Conservation (phyloP, 768 basidiomycete species). For the Butyriboletus loyo region DNA sequence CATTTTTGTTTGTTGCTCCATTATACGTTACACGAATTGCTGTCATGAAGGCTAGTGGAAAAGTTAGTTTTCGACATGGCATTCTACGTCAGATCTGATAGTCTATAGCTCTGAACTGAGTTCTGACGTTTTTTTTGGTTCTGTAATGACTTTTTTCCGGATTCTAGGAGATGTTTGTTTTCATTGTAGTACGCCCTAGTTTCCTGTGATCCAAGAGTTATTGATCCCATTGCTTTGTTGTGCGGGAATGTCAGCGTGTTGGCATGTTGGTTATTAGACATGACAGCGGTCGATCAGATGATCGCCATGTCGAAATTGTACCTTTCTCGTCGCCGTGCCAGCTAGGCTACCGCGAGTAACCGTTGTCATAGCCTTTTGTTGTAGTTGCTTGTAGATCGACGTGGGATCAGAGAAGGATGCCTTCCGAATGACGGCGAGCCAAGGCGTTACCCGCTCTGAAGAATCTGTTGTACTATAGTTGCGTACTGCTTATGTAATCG, state of each 20-base stretch:
- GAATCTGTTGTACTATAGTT: too few species aligned
- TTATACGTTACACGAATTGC: constrained; percentile 14
- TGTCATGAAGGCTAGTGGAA: constrained; percentile 1
- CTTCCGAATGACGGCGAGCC: too few species aligned
- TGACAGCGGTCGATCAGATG: background rate
- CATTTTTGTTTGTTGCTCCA: constrained; percentile 13
- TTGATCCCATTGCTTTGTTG: background rate
- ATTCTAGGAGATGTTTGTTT: constrained; percentile 15
- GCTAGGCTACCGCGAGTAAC: too few species aligned
- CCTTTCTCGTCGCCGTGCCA: too few species aligned
- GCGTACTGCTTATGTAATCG: too few species aligned
- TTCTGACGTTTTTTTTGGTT: background rate
- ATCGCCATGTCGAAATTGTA: background rate
- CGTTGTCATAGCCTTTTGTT: too few species aligned
- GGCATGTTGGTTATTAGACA: background rate
- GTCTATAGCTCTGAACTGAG: constrained; percentile 2
- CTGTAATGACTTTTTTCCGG: constrained; percentile 7
- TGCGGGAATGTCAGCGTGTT: too few species aligned
- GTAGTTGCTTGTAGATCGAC: too few species aligned
- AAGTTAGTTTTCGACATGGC: background rate
- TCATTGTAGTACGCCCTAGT: constrained; percentile 13
- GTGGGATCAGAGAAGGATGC: too few species aligned
- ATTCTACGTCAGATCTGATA: background rate
- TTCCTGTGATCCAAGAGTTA: constrained; percentile 17
- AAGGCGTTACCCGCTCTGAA: too few species aligned